Conservation (phyloP, 768 basidiomycete species). For the Ramaria rubella region DNA sequence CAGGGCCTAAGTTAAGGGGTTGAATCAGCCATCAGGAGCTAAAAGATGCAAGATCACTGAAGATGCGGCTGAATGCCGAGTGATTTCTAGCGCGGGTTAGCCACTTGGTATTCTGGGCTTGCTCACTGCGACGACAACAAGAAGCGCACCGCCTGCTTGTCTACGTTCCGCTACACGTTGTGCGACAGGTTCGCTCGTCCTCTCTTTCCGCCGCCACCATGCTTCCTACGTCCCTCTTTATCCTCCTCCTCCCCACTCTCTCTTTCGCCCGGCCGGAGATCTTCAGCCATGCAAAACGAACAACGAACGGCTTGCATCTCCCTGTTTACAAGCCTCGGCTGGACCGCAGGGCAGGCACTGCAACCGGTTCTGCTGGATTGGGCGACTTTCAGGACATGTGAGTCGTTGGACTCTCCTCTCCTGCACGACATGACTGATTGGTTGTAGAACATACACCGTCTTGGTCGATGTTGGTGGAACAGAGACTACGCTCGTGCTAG, state of each 20-base stretch:
- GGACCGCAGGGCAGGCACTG: neutral
- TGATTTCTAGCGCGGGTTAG: no score
- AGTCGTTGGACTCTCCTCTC: conserved; percentile 18
- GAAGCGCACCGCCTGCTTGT: neutral
- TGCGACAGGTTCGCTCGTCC: conserved; percentile 5
- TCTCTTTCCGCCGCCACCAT: neutral
- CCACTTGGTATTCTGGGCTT: neutral
- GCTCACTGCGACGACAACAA: neutral
- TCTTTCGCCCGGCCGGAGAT: neutral
- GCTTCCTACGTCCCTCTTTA: neutral
- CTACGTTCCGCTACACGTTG: neutral
- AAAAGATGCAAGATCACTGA: no score
- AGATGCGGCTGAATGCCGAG: no score
- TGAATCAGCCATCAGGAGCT: no score
- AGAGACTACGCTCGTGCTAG: conserved; percentile 51
- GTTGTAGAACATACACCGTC: conserved; percentile 54
- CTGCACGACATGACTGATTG: neutral
- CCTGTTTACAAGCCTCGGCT: neutral
- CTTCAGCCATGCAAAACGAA: conserved; percentile 3
- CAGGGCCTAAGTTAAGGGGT: no score
- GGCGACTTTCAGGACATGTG: conserved; percentile 62
- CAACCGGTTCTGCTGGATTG: conserved; percentile 41
- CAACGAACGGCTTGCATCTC: neutral
- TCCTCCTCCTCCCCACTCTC: neutral
- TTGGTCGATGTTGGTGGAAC: conserved; percentile 49